Evolutionary conservation across 1,284 basidiomycete genomes (phyloP).

Genomic region (Nidula niveotomentosa): DNA sequence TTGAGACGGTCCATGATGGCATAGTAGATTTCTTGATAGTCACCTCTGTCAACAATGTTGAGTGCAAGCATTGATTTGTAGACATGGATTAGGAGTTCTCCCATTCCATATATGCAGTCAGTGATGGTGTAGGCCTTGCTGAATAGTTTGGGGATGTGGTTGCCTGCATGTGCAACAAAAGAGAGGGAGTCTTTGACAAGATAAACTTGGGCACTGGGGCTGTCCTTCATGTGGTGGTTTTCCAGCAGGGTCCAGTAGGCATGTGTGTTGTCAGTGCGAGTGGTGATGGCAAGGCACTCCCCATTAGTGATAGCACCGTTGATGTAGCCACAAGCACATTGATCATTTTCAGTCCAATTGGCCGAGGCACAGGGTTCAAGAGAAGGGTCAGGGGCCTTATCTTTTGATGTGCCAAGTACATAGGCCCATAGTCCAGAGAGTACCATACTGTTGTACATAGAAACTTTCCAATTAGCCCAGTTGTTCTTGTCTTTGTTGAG

Average conservation of each 20-base stretch:
- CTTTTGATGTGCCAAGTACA: background rate
- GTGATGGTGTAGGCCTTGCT: background rate
- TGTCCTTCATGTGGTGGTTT: background rate
- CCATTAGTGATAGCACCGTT: background rate
- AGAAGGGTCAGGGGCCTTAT: background rate
- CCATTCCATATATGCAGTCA: too few species aligned
- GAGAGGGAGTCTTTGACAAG: background rate
- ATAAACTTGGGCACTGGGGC: background rate
- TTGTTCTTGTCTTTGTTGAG: background rate
- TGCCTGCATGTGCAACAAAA: background rate
- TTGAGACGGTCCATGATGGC: too few species aligned
- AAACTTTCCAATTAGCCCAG: background rate
- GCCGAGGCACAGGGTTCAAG: conserved; percentile 4
- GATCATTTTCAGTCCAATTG: conserved; percentile 8
- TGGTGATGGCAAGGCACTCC: conserved; percentile 3
- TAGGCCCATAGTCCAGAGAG: background rate
- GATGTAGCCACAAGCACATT: conserved; percentile 5
- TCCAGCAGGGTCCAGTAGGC: background rate
- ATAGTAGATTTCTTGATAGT: too few species aligned
- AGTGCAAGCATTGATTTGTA: too few species aligned
- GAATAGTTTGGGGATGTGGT: background rate
- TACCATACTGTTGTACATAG: background rate
- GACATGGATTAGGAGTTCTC: too few species aligned
- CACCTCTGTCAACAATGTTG: too few species aligned
- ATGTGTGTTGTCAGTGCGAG: background rate